A percentile compares a stretch with the other conserved stretches of the same genome.
Evolutionary conservation across 805 yeast species (phyloP).

Genomic region (Ascoidea asiatica): DNA sequence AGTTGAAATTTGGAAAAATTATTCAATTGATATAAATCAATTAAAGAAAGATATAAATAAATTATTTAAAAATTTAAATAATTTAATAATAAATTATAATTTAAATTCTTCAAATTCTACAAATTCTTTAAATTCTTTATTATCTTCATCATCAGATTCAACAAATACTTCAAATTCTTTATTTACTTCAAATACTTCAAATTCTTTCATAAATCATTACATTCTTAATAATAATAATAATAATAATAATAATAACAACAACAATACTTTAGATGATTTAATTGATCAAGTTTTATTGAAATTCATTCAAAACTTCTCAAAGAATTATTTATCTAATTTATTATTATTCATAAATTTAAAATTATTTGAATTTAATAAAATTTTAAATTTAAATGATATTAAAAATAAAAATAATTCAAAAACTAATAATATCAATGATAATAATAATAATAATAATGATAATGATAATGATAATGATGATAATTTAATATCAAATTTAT

Average conservation of each 20-base stretch:
- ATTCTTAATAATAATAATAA: not conserved
- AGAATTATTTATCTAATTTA: not conserved
- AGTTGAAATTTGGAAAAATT: not conserved
- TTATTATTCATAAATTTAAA: not conserved
- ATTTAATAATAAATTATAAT: too few relatives aligned
- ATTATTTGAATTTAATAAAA: not conserved
- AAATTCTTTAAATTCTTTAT: not conserved
- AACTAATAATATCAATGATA: constrained; percentile 3
- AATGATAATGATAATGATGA: not conserved
- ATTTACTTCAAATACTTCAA: not conserved
- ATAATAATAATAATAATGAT: not conserved
- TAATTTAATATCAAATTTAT: not conserved
- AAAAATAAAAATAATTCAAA: not conserved
- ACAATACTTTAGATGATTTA: not conserved
- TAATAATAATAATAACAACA: constrained; percentile 1
- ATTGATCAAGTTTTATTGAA: not conserved
- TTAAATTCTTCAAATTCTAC: not conserved
- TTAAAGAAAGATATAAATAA: not conserved
- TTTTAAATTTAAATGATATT: not conserved
- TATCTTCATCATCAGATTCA: not conserved
- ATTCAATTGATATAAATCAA: not conserved
- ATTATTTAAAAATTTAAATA: too few relatives aligned
- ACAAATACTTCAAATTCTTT: not conserved
- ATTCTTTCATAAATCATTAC: not conserved
- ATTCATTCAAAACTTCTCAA: not conserved